Base-by-base conservation (phyloP, 2,329 filamentous ascomycete genomes). In the Thermothelomyces thermophilus region DNA sequence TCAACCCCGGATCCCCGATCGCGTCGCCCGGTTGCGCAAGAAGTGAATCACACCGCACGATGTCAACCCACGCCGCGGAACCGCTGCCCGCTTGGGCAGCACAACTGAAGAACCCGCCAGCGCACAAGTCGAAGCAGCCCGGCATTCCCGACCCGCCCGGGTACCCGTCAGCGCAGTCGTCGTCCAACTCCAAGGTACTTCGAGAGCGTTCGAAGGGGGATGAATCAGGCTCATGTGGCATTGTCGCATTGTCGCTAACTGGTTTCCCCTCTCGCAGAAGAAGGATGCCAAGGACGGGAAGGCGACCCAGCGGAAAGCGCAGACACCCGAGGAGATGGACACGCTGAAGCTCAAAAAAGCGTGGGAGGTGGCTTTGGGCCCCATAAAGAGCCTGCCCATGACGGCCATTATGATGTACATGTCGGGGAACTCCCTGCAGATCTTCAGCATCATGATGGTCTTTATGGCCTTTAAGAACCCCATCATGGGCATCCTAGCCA, bases 361-460 rank as follows among this genome's bases (percentile, higher is more conserved):
- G 0, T 98, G 93, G 93, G 93, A 98, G 70, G 80, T 98, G 39
- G 91, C 93, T 36, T 81, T 98, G 41, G 91, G 86, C 2, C 93
- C 93, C 0, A 85, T 93, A 55, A 98, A 98, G 74, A 84, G 86
- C 66, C 76, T 98, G 41, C 93, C 93, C 51, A 98, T 98, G 93
- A 97, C 94, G 50, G 90, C 85, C 56, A 91, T 98, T 67, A 96
- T 96, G 84, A 97, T 97, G 90, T 98, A 98, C 78, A 98, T 98
- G 93, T 94, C 91, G 28, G 93, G 93, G 63, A 98, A 97, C 73
- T 90, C 88, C 54, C 80, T 98, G 41, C 93, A 98, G 68, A 97
- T 98, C 59, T 98, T 98, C 75, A 94, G 87, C 70, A 97, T 98
- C 70, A 97, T 97, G 89, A 98, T 97, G 90, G 91, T 97, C 16